Conservation (phyloP, 2,329 filamentous ascomycete genomes). For the Cercospora beticola region DNA sequence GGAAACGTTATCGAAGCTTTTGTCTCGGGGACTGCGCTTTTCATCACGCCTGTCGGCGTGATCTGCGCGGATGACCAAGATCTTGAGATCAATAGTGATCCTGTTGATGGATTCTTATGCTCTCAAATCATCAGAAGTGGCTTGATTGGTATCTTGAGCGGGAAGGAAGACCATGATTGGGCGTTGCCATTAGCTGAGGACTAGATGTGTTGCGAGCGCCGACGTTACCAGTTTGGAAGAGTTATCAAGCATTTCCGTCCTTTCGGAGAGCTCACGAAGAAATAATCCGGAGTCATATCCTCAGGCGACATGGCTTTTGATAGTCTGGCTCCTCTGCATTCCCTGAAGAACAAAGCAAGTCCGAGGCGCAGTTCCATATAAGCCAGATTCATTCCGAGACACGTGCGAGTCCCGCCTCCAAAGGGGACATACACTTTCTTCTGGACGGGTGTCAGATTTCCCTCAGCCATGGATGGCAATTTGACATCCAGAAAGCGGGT, state of each 20-base stretch:
- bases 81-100: conserved; percentile 41
- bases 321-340: conserved; percentile 24
- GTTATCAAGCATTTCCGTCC: conserved; percentile 21
- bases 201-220: not conserved
- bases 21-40: conserved; percentile 72
- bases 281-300: conserved; percentile 24
- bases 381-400: conserved; percentile 23
- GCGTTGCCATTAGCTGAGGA: conserved; percentile 42
- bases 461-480: conserved; percentile 22
- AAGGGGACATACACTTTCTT: conserved; percentile 27
- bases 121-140: conserved; percentile 41
- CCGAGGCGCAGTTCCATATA: conserved; percentile 27
- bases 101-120: conserved; percentile 40
- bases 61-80: conserved; percentile 44
- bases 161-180: conserved; percentile 45
- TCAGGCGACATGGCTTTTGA: conserved; percentile 19
- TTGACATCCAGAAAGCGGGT: conserved; percentile 22
- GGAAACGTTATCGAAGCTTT: conserved; percentile 66
- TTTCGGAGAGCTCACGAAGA: conserved; percentile 24
- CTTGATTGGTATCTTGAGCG: conserved; percentile 49
- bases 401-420: conserved; percentile 24
- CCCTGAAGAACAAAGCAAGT: conserved; percentile 27
- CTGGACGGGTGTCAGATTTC: conserved; percentile 19
- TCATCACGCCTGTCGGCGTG: conserved; percentile 43
- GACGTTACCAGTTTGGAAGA: not conserved